phyloP scores from a whole-genome alignment of 176 grass and related monocot genomes.

The Alloteropsis semialata region DNA sequence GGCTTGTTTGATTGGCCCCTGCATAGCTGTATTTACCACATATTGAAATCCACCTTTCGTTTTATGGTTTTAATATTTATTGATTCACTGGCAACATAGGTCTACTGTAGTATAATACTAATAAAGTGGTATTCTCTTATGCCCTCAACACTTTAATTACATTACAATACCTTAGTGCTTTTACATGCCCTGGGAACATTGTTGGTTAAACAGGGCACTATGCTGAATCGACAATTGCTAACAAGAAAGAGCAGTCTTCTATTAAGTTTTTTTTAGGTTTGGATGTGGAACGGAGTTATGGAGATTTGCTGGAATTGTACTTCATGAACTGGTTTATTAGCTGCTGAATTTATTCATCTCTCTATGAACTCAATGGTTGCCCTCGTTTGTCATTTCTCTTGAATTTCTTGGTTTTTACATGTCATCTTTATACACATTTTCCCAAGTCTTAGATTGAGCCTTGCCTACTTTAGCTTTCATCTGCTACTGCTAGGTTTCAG shows the following conservation, averaged over 20 bases:
- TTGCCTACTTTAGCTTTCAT: conserved; percentile 4
- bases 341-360: conserved; percentile 6
- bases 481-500: not conserved
- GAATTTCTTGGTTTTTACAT: not conserved
- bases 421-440: conserved; percentile 17
- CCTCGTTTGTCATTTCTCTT: not conserved
- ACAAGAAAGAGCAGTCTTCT: not conserved
- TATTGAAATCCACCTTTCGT: not conserved
- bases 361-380: conserved; percentile 1
- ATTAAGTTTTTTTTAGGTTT: not conserved
- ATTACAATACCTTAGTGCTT: not conserved
- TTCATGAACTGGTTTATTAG: not conserved
- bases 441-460: not conserved
- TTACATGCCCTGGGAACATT: not conserved
- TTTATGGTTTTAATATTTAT: not conserved
- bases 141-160: not conserved
- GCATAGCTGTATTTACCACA: not conserved
- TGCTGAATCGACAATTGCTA: not conserved
- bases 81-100: not conserved
- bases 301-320: not conserved
- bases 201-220: conserved; percentile 1
- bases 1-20: not conserved
- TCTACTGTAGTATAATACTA: not conserved
- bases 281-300: not conserved
- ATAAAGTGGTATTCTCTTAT: not conserved